Percentiles rank a stretch among this genome's conserved stretches.
Evolutionary conservation across 2,329 filamentous ascomycete species (phyloP).

Genomic region (Sclerotinia minor): DNA sequence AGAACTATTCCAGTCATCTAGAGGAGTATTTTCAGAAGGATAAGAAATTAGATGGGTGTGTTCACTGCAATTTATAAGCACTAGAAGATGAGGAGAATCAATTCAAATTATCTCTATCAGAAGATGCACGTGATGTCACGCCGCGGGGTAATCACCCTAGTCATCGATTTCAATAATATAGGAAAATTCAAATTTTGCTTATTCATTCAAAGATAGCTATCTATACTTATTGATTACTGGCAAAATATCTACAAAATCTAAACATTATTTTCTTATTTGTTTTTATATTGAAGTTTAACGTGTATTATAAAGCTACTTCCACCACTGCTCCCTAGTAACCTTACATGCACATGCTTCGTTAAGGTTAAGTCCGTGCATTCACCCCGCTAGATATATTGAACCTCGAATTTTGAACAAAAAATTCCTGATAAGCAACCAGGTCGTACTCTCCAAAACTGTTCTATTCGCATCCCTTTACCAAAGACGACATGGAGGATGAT

Average conservation of each 20-base stretch:
- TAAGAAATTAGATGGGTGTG: no score
- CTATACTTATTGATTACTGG: no score
- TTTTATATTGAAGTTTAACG: no score
- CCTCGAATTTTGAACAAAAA: not conserved
- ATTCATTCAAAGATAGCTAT: no score
- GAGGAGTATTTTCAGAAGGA: no score
- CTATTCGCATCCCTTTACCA: not conserved
- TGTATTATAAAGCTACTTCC: not conserved
- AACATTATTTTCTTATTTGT: no score
- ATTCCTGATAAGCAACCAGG: not conserved
- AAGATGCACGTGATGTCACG: not conserved
- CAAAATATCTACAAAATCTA: no score
- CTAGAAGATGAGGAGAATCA: not conserved
- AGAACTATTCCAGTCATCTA: not conserved
- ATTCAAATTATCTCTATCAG: not conserved
- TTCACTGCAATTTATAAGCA: no score
- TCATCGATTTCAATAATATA: no score
- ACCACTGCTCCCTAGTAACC: not conserved
- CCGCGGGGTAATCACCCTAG: constrained; percentile 6
- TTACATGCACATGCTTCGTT: no score
- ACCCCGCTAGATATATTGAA: no score
- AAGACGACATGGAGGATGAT: constrained; percentile 69
- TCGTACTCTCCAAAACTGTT: not conserved
- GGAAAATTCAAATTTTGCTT: not conserved
- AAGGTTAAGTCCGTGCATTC: not conserved